These are phyloP conservation scores for Neoscytalidium dimidiatum DNA, from an alignment of 2,329 filamentous ascomycete genomes.

Conservation along the genomic window DNA sequence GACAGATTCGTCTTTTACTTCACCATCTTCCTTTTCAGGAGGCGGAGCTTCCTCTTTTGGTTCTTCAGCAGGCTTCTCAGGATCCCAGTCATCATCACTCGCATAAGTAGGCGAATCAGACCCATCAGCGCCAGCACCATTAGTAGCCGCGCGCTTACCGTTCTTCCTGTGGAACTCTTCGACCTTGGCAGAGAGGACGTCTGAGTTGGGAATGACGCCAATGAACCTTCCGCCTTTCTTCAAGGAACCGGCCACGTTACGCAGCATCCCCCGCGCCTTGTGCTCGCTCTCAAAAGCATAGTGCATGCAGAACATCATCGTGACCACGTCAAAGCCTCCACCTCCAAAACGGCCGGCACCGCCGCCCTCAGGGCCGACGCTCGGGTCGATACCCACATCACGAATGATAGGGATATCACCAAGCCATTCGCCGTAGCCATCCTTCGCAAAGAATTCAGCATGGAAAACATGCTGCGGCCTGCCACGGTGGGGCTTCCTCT, in stretches of 20 bases:
- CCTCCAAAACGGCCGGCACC: slow-evolving; percentile 67
- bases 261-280: slow-evolving; percentile 88
- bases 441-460: slow-evolving; percentile 84
- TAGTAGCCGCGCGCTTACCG: slow-evolving; percentile 36
- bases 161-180: slow-evolving; percentile 68
- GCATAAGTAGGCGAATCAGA: not conserved
- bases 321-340: slow-evolving; percentile 88
- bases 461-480: slow-evolving; percentile 68
- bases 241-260: slow-evolving; percentile 84
- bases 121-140: slow-evolving; percentile 35
- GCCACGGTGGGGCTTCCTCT: slow-evolving; percentile 55
- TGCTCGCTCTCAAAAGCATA: slow-evolving; percentile 94
- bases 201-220: slow-evolving; percentile 95
- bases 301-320: slow-evolving; percentile 99
- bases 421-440: slow-evolving; percentile 86
- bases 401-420: slow-evolving; percentile 79
- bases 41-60: slow-evolving; percentile 34
- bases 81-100: slow-evolving; percentile 47
- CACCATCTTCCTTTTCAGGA: slow-evolving; percentile 40
- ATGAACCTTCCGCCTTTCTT: slow-evolving; percentile 95
- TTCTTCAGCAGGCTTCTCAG: slow-evolving; percentile 43
- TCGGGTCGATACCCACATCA: slow-evolving; percentile 83
- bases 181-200: slow-evolving; percentile 81
- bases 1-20: slow-evolving; percentile 50
- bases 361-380: slow-evolving; percentile 58